These are phyloP conservation scores for Apiospora malaysiana DNA, from an alignment of 2,329 filamentous ascomycete species.

Conservation along the genomic window DNA sequence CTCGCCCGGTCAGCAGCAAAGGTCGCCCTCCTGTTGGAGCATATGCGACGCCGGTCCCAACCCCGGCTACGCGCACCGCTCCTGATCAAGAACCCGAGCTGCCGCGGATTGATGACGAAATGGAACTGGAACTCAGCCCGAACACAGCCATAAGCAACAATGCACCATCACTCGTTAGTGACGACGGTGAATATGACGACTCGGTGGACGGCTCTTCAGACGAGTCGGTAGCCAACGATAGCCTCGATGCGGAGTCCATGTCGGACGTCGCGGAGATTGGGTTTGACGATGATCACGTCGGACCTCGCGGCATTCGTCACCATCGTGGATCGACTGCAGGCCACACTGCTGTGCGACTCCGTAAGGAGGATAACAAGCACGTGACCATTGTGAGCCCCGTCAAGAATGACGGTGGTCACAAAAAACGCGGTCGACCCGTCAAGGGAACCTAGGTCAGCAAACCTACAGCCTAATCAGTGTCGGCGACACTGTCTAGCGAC, in stretches of 20 bases:
- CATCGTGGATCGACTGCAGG: constrained; percentile 45
- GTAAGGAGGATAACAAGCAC: constrained; percentile 61
- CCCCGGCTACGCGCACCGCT: constrained; percentile 38
- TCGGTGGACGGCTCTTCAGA: constrained; percentile 68
- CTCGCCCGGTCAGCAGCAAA: constrained; percentile 64
- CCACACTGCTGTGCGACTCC: constrained; percentile 51
- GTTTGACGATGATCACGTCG: constrained; percentile 61
- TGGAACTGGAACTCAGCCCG: constrained; percentile 70
- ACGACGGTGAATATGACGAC: constrained; percentile 79
- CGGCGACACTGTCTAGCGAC: neutral
- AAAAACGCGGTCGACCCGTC: constrained; percentile 34
- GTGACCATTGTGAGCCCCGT: constrained; percentile 62
- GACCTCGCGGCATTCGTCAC: constrained; percentile 46
- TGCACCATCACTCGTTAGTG: constrained; percentile 79
- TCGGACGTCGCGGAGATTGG: constrained; percentile 68
- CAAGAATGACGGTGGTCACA: constrained; percentile 45
- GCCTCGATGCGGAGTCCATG: constrained; percentile 62
- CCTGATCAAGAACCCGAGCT: constrained; percentile 31
- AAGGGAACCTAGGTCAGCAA: neutral
- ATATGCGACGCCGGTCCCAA: constrained; percentile 46
- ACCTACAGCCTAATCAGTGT: neutral
- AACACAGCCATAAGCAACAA: constrained; percentile 75
- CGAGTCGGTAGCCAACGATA: constrained; percentile 62
- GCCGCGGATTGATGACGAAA: constrained; percentile 51
- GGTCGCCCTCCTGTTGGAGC: constrained; percentile 48